A percentile compares a stretch with the other conserved stretches of the same genome.
phyloP scores from a whole-genome alignment of 2,329 filamentous ascomycete species.

The Didymella exigua region DNA sequence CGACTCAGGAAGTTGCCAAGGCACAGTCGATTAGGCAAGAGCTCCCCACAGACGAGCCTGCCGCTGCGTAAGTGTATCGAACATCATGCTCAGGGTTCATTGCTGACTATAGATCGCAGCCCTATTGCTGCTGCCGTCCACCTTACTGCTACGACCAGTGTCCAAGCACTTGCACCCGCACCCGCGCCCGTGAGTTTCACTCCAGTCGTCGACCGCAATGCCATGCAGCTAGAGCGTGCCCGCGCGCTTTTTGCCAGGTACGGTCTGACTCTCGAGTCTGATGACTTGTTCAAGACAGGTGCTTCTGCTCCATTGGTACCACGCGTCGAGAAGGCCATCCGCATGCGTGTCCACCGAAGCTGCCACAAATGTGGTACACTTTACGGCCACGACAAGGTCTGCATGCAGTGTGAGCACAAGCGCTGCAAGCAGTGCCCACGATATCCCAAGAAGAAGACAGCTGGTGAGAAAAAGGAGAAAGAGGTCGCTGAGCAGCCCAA shows the following conservation, averaged over 20 bases:
- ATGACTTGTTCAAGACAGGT: slow-evolving; percentile 42
- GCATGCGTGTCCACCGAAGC: slow-evolving; percentile 76
- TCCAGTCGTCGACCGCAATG: slow-evolving; percentile 37
- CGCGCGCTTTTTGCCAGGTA: slow-evolving; percentile 52
- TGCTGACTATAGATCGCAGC: not conserved
- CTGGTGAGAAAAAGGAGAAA: slow-evolving; percentile 38
- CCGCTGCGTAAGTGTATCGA: slow-evolving; percentile 10
- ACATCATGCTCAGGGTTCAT: not conserved
- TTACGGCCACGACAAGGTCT: slow-evolving; percentile 75
- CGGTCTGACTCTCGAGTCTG: slow-evolving; percentile 49
- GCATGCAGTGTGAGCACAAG: slow-evolving; percentile 75
- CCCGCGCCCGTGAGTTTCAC: slow-evolving; percentile 5
- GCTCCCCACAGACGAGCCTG: not conserved
- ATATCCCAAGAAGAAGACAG: slow-evolving; percentile 68
- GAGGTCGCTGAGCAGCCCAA: slow-evolving; percentile 54
- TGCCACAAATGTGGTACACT: slow-evolving; percentile 81
- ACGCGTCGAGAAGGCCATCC: slow-evolving; percentile 75
- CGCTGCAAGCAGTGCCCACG: slow-evolving; percentile 82
- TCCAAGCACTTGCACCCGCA: slow-evolving; percentile 3
- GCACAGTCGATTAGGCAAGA: slow-evolving; percentile 4
- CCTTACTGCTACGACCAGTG: slow-evolving; percentile 7
- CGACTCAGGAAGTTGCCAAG: slow-evolving; percentile 6
- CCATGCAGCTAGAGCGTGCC: slow-evolving; percentile 48
- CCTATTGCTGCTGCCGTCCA: not conserved
- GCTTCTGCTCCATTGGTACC: slow-evolving; percentile 41